Evolutionary conservation across 176 grass and related monocot species (phyloP).

Genomic region (Eragrostis nindensis): DNA sequence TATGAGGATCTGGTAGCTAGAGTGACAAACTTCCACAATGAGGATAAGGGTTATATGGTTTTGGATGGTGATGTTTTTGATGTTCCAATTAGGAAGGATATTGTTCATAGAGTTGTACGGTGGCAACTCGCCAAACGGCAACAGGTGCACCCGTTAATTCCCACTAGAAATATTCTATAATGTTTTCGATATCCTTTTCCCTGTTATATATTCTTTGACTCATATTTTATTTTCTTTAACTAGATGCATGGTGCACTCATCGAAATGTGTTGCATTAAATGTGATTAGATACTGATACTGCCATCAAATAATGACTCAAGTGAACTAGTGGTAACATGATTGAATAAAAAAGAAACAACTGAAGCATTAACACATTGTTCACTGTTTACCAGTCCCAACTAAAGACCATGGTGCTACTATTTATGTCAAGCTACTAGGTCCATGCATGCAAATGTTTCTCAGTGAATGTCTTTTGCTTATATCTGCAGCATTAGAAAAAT

Average conservation of each 20-base stretch:
- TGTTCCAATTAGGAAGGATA: slow-evolving; percentile 92
- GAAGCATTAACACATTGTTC: neutral
- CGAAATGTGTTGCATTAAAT: neutral
- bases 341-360: neutral
- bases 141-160: slow-evolving; percentile 54
- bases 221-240: neutral
- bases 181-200: neutral
- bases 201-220: neutral
- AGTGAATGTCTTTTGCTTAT: neutral
- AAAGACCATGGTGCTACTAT: neutral
- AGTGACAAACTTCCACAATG: slow-evolving; percentile 82
- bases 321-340: neutral
- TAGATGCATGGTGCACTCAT: neutral
- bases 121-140: slow-evolving; percentile 94
- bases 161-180: neutral
- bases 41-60: slow-evolving; percentile 89
- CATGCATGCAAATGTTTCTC: neutral
- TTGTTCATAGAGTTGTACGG: slow-evolving; percentile 77
- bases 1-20: slow-evolving; percentile 78
- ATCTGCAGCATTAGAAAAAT: neutral
- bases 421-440: neutral
- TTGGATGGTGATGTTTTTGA: slow-evolving; percentile 95
- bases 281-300: neutral
- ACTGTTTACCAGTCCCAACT: neutral
- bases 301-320: neutral